Evolutionary conservation across 148 eudicot species (phyloP).

Genomic region (Amaranthus hypochondriacus): DNA sequence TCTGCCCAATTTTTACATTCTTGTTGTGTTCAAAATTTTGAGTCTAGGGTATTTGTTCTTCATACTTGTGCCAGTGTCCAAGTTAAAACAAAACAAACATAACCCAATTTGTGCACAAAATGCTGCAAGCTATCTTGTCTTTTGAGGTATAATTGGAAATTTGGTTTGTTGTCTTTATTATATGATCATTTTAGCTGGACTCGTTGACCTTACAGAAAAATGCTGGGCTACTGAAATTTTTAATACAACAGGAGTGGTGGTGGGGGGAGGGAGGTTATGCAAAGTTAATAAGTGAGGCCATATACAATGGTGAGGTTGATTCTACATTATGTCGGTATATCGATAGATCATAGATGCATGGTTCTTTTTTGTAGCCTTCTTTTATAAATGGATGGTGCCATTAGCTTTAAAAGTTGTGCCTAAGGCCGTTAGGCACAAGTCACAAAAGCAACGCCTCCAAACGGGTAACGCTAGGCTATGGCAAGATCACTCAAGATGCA

Average conservation of each 20-base stretch:
- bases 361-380: background rate
- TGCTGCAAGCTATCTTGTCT: background rate
- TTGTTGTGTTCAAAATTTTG: background rate
- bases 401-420: too few species aligned
- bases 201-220: background rate
- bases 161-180: background rate
- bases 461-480: too few species aligned
- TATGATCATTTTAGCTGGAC: background rate
- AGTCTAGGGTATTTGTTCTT: background rate
- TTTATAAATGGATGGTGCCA: background rate
- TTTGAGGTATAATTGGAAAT: background rate
- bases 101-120: background rate
- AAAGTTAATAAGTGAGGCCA: background rate
- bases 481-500: too few species aligned
- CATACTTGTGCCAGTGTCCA: too few species aligned
- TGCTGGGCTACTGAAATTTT: background rate
- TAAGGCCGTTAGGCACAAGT: too few species aligned
- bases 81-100: background rate
- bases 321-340: background rate
- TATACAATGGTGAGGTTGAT: background rate
- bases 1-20: background rate
- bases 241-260: too few species aligned
- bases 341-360: background rate
- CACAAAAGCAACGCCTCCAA: too few species aligned
- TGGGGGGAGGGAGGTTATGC: background rate